These are phyloP conservation scores for Oehlia diaphana DNA, from an alignment of 192 early-diverging fungal genomes.

Conservation along the genomic window DNA sequence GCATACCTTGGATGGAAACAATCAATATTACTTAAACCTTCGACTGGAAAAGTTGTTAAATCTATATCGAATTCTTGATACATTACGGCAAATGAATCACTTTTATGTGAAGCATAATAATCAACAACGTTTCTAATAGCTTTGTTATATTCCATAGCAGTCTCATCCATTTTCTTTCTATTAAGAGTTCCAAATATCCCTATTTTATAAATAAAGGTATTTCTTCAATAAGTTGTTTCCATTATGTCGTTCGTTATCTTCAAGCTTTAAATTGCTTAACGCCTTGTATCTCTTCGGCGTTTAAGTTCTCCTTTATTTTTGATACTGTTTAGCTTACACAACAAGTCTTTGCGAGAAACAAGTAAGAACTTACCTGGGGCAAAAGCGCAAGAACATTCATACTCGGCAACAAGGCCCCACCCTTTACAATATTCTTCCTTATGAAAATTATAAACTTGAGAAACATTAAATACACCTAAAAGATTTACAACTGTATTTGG, in stretches of 20 bases:
- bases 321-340: no score
- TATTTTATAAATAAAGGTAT: neutral
- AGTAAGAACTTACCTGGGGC: constrained; percentile 21
- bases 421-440: constrained; percentile 25
- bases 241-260: no score
- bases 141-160: constrained; percentile 45
- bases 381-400: constrained; percentile 24
- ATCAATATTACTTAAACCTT: constrained; percentile 51
- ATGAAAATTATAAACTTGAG: constrained; percentile 40
- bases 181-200: constrained; percentile 37
- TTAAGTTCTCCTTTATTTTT: no score
- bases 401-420: constrained; percentile 8
- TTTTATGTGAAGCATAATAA: constrained; percentile 34
- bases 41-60: constrained; percentile 41
- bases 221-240: no score
- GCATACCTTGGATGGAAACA: constrained; percentile 59
- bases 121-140: constrained; percentile 38
- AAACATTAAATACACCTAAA: constrained; percentile 29
- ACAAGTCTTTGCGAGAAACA: no score
- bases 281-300: no score
- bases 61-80: constrained; percentile 44
- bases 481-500: constrained; percentile 52
- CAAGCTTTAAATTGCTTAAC: no score
- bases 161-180: constrained; percentile 44
- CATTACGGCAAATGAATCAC: constrained; percentile 47